Evolutionary conservation across 495 filamentous ascomycete species (phyloP).

Genomic region (Ascobolus immersus): DNA sequence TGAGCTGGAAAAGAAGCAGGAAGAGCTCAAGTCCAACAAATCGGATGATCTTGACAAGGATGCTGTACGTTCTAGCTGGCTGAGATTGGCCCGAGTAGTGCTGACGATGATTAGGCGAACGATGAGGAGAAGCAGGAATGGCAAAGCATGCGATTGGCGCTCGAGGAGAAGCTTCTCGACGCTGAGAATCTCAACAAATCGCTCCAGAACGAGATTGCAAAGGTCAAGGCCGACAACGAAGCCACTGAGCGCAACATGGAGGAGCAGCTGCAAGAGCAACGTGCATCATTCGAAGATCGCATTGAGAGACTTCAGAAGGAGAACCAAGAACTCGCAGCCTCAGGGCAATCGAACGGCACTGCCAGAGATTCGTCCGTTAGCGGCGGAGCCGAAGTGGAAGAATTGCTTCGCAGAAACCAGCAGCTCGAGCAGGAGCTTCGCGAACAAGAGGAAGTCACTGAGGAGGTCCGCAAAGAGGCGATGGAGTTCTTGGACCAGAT

Average conservation of each 20-base stretch:
- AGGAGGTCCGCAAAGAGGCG: constrained; percentile 68
- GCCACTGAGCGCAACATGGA: constrained; percentile 36
- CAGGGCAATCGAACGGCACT: no score
- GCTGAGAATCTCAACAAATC: constrained; percentile 54
- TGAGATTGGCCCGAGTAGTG: no score
- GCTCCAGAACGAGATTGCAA: constrained; percentile 51
- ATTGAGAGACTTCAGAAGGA: no score
- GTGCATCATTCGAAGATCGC: constrained; percentile 7
- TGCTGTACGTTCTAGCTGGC: no score
- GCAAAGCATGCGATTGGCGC: constrained; percentile 38
- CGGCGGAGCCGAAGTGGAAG: constrained; percentile 7
- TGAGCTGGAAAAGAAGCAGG: constrained; percentile 24
- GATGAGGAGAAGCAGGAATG: constrained; percentile 41
- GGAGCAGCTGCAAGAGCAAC: constrained; percentile 34
- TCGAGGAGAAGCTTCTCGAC: constrained; percentile 56
- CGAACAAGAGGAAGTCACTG: constrained; percentile 51
- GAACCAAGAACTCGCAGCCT: no score
- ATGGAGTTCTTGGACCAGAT: constrained; percentile 69
- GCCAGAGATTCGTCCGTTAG: constrained; percentile 11
- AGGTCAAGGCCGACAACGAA: constrained; percentile 38
- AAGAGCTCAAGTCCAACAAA: constrained; percentile 20
- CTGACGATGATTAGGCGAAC: no score
- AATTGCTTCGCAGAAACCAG: constrained; percentile 31
- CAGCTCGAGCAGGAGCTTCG: constrained; percentile 41
- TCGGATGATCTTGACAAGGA: constrained; percentile 20